These are phyloP conservation scores for Inga leiocalycina DNA, from an alignment of 306 rosid species.

Conservation along the genomic window DNA sequence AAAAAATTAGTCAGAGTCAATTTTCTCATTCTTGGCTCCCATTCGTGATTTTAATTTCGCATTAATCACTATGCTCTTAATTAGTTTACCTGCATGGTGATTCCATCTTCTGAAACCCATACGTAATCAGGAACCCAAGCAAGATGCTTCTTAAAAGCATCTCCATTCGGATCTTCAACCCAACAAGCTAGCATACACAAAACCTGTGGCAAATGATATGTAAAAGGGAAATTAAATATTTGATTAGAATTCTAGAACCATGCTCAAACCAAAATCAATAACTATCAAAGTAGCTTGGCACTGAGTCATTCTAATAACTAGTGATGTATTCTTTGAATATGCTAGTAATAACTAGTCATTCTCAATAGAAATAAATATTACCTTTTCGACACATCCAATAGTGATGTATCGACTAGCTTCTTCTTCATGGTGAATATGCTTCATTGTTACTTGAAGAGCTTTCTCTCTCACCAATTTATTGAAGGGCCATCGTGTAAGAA, in stretches of 20 bases:
- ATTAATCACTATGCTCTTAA: neutral
- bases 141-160: slow-evolving; percentile 68
- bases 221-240: neutral
- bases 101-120: slow-evolving; percentile 85
- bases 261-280: neutral
- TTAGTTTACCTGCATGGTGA: slow-evolving; percentile 47
- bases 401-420: slow-evolving; percentile 69
- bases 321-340: no score
- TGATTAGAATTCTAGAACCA: neutral
- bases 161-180: slow-evolving; percentile 79
- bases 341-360: no score
- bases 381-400: slow-evolving; percentile 70
- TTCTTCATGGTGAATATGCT: slow-evolving; percentile 81
- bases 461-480: slow-evolving; percentile 57
- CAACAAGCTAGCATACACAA: slow-evolving; percentile 80
- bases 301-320: neutral
- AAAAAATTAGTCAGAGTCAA: no score
- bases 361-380: neutral
- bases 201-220: slow-evolving; percentile 34
- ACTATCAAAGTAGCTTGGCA: neutral
- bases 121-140: slow-evolving; percentile 69
- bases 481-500: slow-evolving; percentile 76
- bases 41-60: no score
- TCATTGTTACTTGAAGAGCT: slow-evolving; percentile 51
- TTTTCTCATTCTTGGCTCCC: no score